phyloP scores from a whole-genome alignment of 176 grass and related monocot genomes.

The Eremochloa ophiuroides region DNA sequence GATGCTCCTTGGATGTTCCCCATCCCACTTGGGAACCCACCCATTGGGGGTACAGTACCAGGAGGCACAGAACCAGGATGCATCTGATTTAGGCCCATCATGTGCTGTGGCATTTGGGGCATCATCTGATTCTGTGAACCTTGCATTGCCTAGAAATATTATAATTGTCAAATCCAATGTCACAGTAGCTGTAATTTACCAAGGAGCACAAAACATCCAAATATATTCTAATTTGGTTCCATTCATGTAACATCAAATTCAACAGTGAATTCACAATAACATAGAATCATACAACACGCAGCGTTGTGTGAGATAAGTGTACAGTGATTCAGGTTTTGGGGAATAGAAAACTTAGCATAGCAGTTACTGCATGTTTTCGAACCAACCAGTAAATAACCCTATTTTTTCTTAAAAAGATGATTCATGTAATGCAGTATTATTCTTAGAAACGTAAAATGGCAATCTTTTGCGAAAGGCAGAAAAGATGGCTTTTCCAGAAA shows the following conservation, averaged over 20 bases:
- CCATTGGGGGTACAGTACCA: conserved; percentile 61
- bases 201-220: neutral
- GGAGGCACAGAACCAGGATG: conserved; percentile 37
- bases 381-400: neutral
- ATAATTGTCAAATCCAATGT: neutral
- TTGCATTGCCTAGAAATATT: conserved; percentile 59
- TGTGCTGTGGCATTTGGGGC: conserved; percentile 43
- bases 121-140: conserved; percentile 75
- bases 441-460: neutral
- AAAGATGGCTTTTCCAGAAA: neutral
- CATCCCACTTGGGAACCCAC: conserved; percentile 75
- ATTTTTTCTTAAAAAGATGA: neutral
- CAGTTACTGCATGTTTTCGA: neutral
- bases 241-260: neutral
- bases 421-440: neutral
- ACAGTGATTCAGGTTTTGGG: neutral
- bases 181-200: neutral
- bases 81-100: conserved; percentile 34
- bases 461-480: neutral
- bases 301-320: neutral
- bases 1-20: neutral
- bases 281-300: neutral
- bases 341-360: neutral
- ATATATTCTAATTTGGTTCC: neutral
- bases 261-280: neutral